phyloP scores from a whole-genome alignment of 805 yeast species.

The Candida fluviatilis region DNA sequence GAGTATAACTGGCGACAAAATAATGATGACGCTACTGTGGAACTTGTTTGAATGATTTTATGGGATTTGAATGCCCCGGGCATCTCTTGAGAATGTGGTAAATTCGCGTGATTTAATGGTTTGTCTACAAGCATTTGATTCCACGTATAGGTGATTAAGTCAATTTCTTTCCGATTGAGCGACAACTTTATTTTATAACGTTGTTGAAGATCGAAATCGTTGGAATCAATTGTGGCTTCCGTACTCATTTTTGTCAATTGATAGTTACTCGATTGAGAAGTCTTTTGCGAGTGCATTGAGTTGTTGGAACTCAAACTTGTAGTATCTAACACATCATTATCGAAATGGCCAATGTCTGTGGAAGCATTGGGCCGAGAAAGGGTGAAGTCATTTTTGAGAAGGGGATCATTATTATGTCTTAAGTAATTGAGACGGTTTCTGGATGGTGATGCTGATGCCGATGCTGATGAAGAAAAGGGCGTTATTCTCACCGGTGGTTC shows the following conservation, averaged over 20 bases:
- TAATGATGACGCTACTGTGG: slow-evolving; percentile 40
- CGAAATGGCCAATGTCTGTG: too few relatives aligned
- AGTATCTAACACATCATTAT: too few relatives aligned
- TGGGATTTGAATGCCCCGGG: slow-evolving; percentile 30
- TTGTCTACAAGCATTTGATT: slow-evolving; percentile 38
- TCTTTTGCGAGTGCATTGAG: neutral
- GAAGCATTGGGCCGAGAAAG: too few relatives aligned
- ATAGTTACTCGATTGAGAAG: slow-evolving; percentile 13
- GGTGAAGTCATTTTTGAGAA: too few relatives aligned
- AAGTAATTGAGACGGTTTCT: too few relatives aligned
- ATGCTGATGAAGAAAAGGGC: too few relatives aligned
- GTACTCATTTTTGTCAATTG: slow-evolving; percentile 22
- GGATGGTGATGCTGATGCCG: too few relatives aligned
- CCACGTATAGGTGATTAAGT: slow-evolving; percentile 46
- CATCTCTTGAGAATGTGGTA: slow-evolving; percentile 8
- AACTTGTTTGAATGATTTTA: slow-evolving; percentile 5
- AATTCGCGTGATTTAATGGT: slow-evolving; percentile 15
- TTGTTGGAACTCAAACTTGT: neutral
- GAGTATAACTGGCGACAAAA: slow-evolving; percentile 77
- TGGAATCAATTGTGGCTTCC: slow-evolving; percentile 18
- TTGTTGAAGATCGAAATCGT: slow-evolving; percentile 9
- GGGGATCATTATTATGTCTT: too few relatives aligned
- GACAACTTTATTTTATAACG: slow-evolving; percentile 18
- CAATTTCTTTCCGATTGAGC: slow-evolving; percentile 36
- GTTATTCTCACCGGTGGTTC: too few relatives aligned